phyloP scores from a whole-genome alignment of 345 rosid species.

The Stellera chamaejasme region DNA sequence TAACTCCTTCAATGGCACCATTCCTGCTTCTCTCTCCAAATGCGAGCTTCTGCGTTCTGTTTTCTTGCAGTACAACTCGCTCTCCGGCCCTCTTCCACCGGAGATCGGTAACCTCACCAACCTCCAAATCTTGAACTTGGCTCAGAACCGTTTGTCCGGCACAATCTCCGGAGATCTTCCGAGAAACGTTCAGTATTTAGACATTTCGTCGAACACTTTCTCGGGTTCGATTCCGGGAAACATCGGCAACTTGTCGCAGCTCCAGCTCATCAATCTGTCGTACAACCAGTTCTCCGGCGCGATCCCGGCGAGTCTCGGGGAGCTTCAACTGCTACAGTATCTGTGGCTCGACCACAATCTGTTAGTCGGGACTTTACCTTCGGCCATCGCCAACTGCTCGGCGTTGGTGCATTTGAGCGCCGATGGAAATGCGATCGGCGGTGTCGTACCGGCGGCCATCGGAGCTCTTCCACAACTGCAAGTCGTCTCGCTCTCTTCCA shows the following conservation, averaged over 20 bases:
- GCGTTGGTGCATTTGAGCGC: conserved; percentile 76
- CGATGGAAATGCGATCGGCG: conserved; percentile 55
- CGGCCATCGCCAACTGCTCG: conserved; percentile 69
- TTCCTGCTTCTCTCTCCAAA: conserved; percentile 63
- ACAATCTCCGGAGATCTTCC: conserved; percentile 45
- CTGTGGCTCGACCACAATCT: conserved; percentile 69
- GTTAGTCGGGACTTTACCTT: conserved; percentile 72
- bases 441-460: conserved; percentile 64
- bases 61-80: conserved; percentile 79
- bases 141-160: conserved; percentile 72
- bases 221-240: conserved; percentile 56
- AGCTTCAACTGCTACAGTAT: conserved; percentile 53
- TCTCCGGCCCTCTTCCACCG: conserved; percentile 67
- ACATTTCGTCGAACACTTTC: conserved; percentile 67
- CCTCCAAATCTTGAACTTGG: conserved; percentile 52
- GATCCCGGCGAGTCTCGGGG: conserved; percentile 65
- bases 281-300: conserved; percentile 61
- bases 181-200: conserved; percentile 40
- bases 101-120: conserved; percentile 47
- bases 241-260: conserved; percentile 44
- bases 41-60: conserved; percentile 64
- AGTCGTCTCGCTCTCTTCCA: conserved; percentile 51
- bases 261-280: conserved; percentile 72
- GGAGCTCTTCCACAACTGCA: conserved; percentile 64
- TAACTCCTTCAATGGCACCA: conserved; percentile 63